Evolutionary conservation across 2,329 filamentous ascomycete genomes (phyloP).

Genomic region (Fusarium acutatum): DNA sequence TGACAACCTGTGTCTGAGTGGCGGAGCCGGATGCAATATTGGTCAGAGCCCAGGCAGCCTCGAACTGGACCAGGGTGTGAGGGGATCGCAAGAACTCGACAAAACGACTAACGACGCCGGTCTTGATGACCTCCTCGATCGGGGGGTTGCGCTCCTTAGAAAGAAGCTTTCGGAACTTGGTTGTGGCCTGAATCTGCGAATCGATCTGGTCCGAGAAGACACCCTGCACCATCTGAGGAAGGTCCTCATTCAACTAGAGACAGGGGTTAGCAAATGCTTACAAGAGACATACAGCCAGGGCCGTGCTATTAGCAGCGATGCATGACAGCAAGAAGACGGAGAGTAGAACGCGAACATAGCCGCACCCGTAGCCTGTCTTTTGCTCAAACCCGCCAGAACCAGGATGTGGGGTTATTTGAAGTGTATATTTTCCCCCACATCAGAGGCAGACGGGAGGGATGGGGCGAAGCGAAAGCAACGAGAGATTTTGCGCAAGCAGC

Average conservation of each 20-base stretch:
- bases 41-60: constrained; percentile 98
- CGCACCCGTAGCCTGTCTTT: constrained; percentile 1
- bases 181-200: constrained; percentile 94
- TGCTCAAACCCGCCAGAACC: constrained; percentile 23
- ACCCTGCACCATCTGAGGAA: constrained; percentile 96
- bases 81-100: constrained; percentile 98
- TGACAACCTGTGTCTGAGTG: constrained; percentile 97
- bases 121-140: constrained; percentile 99
- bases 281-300: neutral
- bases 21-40: constrained; percentile 99
- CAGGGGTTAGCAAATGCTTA: constrained; percentile 28
- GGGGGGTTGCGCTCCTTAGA: constrained; percentile 99
- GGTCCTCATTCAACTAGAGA: constrained; percentile 89
- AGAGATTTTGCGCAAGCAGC: constrained; percentile 8
- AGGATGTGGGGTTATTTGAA: constrained; percentile 46
- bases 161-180: constrained; percentile 96
- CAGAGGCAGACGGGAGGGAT: constrained; percentile 33
- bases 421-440: constrained; percentile 47
- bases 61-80: constrained; percentile 97
- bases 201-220: constrained; percentile 99
- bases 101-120: constrained; percentile 95
- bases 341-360: constrained; percentile 14
- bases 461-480: constrained; percentile 18
- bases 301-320: neutral
- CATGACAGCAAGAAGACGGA: constrained; percentile 6